Evolutionary conservation across 345 rosid genomes (phyloP).

Genomic region (Populus davidiana): DNA sequence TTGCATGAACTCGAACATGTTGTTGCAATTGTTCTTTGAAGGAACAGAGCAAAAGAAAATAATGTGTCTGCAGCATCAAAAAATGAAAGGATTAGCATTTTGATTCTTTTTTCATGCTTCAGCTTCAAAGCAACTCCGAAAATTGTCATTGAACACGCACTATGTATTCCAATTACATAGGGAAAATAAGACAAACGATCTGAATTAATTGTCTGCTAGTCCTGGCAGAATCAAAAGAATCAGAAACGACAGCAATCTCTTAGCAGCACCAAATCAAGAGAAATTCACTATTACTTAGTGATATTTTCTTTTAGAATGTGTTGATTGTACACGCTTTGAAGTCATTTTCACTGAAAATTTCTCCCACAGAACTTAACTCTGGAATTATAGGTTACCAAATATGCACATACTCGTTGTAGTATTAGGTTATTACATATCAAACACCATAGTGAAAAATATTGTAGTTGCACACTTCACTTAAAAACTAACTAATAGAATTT

Average conservation of each 20-base stretch:
- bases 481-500: not conserved
- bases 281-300: not conserved
- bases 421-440: no score
- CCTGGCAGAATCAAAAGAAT: not conserved
- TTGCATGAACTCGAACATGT: conserved; percentile 97
- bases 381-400: no score
- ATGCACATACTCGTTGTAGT: no score
- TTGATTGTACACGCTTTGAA: not conserved
- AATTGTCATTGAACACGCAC: not conserved
- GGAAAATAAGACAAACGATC: not conserved
- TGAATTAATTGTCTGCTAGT: not conserved
- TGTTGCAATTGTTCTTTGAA: conserved; percentile 98
- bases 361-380: not conserved
- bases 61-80: conserved; percentile 61
- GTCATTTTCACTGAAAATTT: not conserved
- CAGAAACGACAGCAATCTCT: not conserved
- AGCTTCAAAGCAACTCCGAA: not conserved
- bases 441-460: no score
- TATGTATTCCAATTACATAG: not conserved
- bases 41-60: conserved; percentile 83
- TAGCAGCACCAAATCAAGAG: not conserved
- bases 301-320: not conserved
- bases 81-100: conserved; percentile 9
- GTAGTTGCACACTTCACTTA: no score
- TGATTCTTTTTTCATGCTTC: not conserved